phyloP scores from a whole-genome alignment of 805 yeast genomes.

The Nakazawaea peltata region DNA sequence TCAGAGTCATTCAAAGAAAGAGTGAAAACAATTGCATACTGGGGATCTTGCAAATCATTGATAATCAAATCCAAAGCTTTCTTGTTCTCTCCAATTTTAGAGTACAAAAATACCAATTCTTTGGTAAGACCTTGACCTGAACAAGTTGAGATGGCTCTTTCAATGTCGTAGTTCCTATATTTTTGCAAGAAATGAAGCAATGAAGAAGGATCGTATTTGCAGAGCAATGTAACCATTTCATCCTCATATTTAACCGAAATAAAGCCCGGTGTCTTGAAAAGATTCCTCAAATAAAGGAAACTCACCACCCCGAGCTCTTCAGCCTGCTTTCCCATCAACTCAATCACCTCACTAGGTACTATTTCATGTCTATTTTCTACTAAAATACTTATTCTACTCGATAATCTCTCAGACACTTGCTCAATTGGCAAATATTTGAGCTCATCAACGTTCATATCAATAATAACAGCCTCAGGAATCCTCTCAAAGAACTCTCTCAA shows the following conservation, averaged over 20 bases:
- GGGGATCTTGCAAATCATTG: constrained; percentile 70
- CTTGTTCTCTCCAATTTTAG: constrained; percentile 72
- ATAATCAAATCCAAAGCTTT: constrained; percentile 73
- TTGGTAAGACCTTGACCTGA: constrained; percentile 42
- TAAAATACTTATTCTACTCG: constrained; percentile 42
- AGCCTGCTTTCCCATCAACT: constrained; percentile 34
- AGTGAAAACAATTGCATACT: constrained; percentile 75
- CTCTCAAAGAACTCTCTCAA: constrained; percentile 37
- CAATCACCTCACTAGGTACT: constrained; percentile 41
- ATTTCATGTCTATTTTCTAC: constrained; percentile 63
- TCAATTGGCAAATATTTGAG: constrained; percentile 31
- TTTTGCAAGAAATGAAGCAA: constrained; percentile 56
- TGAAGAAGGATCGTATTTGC: constrained; percentile 46
- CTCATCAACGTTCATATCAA: constrained; percentile 31
- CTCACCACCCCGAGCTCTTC: constrained; percentile 40
- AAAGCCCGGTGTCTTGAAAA: constrained; percentile 49
- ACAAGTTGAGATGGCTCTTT: constrained; percentile 61
- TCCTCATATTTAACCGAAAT: constrained; percentile 54
- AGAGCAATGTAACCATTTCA: constrained; percentile 55
- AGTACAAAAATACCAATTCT: constrained; percentile 76
- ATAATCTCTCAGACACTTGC: constrained; percentile 29
- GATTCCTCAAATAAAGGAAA: constrained; percentile 56
- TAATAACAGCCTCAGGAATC: constrained; percentile 43
- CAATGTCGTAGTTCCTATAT: constrained; percentile 59
- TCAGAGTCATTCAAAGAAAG: constrained; percentile 58